phyloP scores from a whole-genome alignment of 75 land plant genomes.

The Gnetum montanum region DNA sequence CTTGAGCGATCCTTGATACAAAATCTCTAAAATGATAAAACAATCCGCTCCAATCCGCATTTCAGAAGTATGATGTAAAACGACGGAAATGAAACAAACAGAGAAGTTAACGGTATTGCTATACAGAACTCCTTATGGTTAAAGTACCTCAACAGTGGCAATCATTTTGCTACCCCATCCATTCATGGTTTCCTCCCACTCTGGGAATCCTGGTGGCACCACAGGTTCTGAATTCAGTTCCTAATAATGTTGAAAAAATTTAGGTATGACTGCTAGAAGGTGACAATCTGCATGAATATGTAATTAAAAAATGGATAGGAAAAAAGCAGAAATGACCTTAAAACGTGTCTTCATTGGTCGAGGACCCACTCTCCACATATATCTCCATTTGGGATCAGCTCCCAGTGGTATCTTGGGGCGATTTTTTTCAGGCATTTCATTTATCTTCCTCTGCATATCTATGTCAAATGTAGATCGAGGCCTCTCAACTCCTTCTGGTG shows the following conservation, averaged over 20 bases:
- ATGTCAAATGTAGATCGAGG: conserved; percentile 82
- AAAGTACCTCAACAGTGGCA: conserved; percentile 74
- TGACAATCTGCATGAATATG: too few relatives aligned
- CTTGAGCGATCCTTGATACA: too few relatives aligned
- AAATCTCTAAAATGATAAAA: too few relatives aligned
- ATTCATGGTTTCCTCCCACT: conserved; percentile 90
- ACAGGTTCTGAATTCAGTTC: conserved; percentile 93
- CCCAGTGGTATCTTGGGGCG: conserved; percentile 65
- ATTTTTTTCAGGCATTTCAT: conserved; percentile 40
- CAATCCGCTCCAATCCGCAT: background rate
- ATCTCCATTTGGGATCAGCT: conserved; percentile 95
- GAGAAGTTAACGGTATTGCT: too few relatives aligned
- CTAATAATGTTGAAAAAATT: conserved; percentile 20
- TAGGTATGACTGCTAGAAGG: background rate
- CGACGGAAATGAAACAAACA: too few relatives aligned
- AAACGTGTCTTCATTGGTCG: conserved; percentile 77
- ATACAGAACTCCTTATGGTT: background rate
- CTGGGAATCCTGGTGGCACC: conserved; percentile 90
- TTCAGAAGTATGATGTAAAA: too few relatives aligned
- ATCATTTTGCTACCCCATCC: conserved; percentile 95
- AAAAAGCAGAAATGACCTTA: conserved; percentile 27
- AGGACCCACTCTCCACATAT: conserved; percentile 99
- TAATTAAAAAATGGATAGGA: background rate
- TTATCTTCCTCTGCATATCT: conserved; percentile 50
- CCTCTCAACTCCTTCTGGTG: conserved; percentile 94